Conservation (phyloP, 2,329 filamentous ascomycete species). For the Penicillium fuscoglaucum region DNA sequence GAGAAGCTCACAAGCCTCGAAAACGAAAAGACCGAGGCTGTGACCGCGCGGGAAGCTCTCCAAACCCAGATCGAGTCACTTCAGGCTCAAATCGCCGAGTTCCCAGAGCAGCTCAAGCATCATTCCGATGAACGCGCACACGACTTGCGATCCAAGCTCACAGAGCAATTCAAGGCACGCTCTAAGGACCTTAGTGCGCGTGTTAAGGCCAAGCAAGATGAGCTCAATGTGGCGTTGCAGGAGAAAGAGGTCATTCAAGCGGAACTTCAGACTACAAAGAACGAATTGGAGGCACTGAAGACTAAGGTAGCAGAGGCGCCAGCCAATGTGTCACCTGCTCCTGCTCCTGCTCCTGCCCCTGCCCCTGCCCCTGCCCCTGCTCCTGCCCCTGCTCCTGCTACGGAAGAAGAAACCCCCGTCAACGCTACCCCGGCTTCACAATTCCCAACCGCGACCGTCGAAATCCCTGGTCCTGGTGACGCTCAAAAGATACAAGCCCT, state of each 20-base stretch:
- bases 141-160: conserved; percentile 50
- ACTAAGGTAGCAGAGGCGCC: conserved; percentile 56
- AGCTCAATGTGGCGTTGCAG: conserved; percentile 50
- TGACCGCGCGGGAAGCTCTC: conserved; percentile 62
- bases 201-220: conserved; percentile 54
- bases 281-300: conserved; percentile 54
- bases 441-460: conserved; percentile 31
- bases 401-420: conserved; percentile 48
- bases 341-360: too few species aligned
- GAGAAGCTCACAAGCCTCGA: conserved; percentile 68
- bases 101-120: conserved; percentile 50
- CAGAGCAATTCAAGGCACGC: conserved; percentile 55
- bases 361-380: too few species aligned
- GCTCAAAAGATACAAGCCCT: conserved; percentile 62
- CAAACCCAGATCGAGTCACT: conserved; percentile 51
- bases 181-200: conserved; percentile 66
- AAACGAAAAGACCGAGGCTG: conserved; percentile 65
- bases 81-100: conserved; percentile 51
- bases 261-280: conserved; percentile 63
- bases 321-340: conserved; percentile 36
- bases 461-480: conserved; percentile 31
- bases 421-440: conserved; percentile 36
- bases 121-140: conserved; percentile 50
- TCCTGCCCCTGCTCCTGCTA: conserved; percentile 17
- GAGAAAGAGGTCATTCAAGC: conserved; percentile 70